phyloP scores from a whole-genome alignment of 805 yeast species.

The Metschnikowia orientalis region DNA sequence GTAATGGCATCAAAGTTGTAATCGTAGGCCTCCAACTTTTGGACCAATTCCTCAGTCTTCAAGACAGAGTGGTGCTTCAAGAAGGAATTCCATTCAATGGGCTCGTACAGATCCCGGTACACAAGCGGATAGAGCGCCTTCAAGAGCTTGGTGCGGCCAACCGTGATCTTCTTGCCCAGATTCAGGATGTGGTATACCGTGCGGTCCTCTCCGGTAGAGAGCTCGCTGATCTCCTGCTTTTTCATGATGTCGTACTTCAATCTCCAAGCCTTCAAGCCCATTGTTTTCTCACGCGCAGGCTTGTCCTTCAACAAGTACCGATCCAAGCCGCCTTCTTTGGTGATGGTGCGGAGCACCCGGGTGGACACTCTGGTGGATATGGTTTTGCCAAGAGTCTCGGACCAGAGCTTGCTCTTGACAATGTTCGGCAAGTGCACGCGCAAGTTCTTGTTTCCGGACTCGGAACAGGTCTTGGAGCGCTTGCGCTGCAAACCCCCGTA shows the following conservation, averaged over 20 bases:
- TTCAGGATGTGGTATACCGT: slow-evolving; percentile 47
- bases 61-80: slow-evolving; percentile 40
- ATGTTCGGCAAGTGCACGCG: slow-evolving; percentile 81
- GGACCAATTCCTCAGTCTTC: slow-evolving; percentile 46
- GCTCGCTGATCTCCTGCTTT: slow-evolving; percentile 36
- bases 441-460: slow-evolving; percentile 67
- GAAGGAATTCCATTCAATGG: slow-evolving; percentile 46
- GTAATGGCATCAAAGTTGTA: slow-evolving; percentile 35
- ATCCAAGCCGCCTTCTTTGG: slow-evolving; percentile 94
- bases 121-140: slow-evolving; percentile 50
- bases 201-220: slow-evolving; percentile 26
- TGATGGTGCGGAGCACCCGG: slow-evolving; percentile 78
- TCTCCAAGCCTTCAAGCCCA: slow-evolving; percentile 92
- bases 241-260: slow-evolving; percentile 70
- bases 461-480: slow-evolving; percentile 75
- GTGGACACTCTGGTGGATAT: slow-evolving; percentile 66
- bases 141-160: slow-evolving; percentile 63
- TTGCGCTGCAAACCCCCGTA: slow-evolving; percentile 84
- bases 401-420: slow-evolving; percentile 72
- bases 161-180: slow-evolving; percentile 45
- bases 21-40: slow-evolving; percentile 42
- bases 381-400: slow-evolving; percentile 62
- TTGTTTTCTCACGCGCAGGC: slow-evolving; percentile 83
- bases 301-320: slow-evolving; percentile 82
- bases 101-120: slow-evolving; percentile 40